A percentile compares a stretch with the other conserved stretches of the same genome.
Evolutionary conservation across 441 rosid genomes (phyloP).

Genomic region (Croton laevigatus): DNA sequence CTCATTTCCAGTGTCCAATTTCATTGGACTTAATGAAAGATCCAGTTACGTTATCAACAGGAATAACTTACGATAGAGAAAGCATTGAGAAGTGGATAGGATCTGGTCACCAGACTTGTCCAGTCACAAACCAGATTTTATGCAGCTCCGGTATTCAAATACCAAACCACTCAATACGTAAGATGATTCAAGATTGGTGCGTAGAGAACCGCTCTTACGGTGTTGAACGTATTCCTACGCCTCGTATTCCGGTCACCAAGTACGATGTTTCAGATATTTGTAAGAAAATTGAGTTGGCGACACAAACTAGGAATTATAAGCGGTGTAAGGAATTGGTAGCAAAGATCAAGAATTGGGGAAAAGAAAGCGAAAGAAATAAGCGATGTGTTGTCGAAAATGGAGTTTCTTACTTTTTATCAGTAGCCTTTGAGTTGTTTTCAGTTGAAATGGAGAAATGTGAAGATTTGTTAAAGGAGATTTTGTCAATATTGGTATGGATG

Average conservation of each 20-base stretch:
- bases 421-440: conserved; percentile 26
- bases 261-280: conserved; percentile 24
- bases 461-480: conserved; percentile 22
- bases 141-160: conserved; percentile 25
- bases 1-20: conserved; percentile 32
- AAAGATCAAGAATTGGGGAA: conserved; percentile 33
- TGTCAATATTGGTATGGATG: conserved; percentile 24
- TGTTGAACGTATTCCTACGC: conserved; percentile 35
- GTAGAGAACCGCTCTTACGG: conserved; percentile 28
- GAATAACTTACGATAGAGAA: conserved; percentile 38
- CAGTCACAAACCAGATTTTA: conserved; percentile 26
- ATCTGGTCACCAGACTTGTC: conserved; percentile 27
- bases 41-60: conserved; percentile 28
- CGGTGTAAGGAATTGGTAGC: conserved; percentile 21
- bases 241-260: conserved; percentile 30
- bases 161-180: conserved; percentile 32
- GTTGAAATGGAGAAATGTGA: conserved; percentile 18
- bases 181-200: conserved; percentile 36
- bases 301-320: conserved; percentile 20
- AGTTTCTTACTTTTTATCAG: conserved; percentile 15
- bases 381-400: conserved; percentile 22
- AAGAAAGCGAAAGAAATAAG: conserved; percentile 34
- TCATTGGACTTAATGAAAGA: conserved; percentile 38
- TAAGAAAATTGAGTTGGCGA: conserved; percentile 8
- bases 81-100: conserved; percentile 39